phyloP scores from a whole-genome alignment of 1,139 yeast species.

The Zhuliangozyma parablackwelliae region DNA sequence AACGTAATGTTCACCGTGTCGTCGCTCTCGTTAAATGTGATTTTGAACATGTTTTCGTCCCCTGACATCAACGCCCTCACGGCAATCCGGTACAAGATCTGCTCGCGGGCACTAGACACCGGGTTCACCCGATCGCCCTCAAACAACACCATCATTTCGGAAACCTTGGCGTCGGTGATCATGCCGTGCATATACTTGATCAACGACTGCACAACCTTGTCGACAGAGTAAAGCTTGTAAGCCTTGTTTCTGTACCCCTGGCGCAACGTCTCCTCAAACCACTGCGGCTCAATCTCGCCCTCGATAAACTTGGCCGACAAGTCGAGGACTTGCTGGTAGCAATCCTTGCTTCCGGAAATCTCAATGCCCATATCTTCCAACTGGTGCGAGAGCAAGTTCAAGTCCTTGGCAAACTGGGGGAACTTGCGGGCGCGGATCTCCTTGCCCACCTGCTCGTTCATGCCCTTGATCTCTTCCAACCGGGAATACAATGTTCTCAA shows the following conservation, averaged over 20 bases:
- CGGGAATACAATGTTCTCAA: slow-evolving; percentile 79
- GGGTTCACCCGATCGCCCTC: slow-evolving; percentile 70
- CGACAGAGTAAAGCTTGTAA: slow-evolving; percentile 86
- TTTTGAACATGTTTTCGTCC: slow-evolving; percentile 90
- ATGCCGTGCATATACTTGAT: slow-evolving; percentile 84
- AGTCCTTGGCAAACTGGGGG: slow-evolving; percentile 85
- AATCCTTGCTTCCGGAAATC: slow-evolving; percentile 61
- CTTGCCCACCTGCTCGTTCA: slow-evolving; percentile 61
- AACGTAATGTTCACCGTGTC: slow-evolving; percentile 70
- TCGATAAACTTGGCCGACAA: slow-evolving; percentile 77
- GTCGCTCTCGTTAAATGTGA: slow-evolving; percentile 57
- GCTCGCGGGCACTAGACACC: slow-evolving; percentile 75
- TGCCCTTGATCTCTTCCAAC: slow-evolving; percentile 66
- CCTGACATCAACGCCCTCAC: slow-evolving; percentile 76
- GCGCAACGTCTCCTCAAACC: slow-evolving; percentile 93
- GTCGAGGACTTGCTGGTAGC: slow-evolving; percentile 71
- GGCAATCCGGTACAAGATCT: slow-evolving; percentile 84
- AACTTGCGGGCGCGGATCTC: slow-evolving; percentile 64
- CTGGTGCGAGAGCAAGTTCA: slow-evolving; percentile 78
- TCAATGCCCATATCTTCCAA: slow-evolving; percentile 76
- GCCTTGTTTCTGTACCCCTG: slow-evolving; percentile 95
- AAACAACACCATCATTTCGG: slow-evolving; percentile 76
- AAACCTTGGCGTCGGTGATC: slow-evolving; percentile 74
- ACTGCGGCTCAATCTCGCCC: slow-evolving; percentile 89
- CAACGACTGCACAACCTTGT: slow-evolving; percentile 85